Evolutionary conservation across 1,284 basidiomycete species (phyloP), one percentile per base, ranked within the genome.

Genomic region (Naganishia albida): DNA sequence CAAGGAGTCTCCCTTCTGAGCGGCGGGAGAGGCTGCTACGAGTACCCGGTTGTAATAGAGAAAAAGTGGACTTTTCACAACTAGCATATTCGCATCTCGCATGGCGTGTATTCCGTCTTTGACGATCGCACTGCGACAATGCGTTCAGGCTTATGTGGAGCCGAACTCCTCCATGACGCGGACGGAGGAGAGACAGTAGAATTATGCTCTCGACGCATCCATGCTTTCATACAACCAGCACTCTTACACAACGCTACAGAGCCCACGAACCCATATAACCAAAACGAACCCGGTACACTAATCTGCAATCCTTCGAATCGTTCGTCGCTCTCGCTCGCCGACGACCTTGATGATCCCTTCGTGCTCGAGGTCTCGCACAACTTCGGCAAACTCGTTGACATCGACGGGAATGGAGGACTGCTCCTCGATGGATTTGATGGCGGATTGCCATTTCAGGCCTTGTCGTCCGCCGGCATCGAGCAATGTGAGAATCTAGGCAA

Each of bases 341-440:
- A 90, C 83, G 18, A 94, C 87, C 76, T 88, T 92, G 65, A 93
- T 80, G 42, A 88, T 62, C 0, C 93, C 91, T 78, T 96, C 93
- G 39, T 77, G 87, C 81, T 90, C 87, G 70, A 96, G 78, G 16
- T 81, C 83, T 73, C 85, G 87, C 67, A 95, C 83, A 28, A 92
- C 88, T 78, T 93, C 90, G 40, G 83, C 78, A 76, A 97, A 93
- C 76, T 95, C 92, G 3, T 83, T 80, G 50, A 84, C 72, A 72
- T 91, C 89, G 65, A 95, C 82, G 64, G 84, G 84, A 67, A 95
- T 82, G 55, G 85, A 88, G 67, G 88, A 91, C 82, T 96, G 93
- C 57, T 84, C 84, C 48, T 87, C 86, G 57, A 97, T 81, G 56
- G 83, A 80, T 77, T 85, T 88, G 59, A 91, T 80, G 12, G 87